Base-by-base conservation (phyloP, 352 stramenopile genomes). In the Pythium periplocum region DNA sequence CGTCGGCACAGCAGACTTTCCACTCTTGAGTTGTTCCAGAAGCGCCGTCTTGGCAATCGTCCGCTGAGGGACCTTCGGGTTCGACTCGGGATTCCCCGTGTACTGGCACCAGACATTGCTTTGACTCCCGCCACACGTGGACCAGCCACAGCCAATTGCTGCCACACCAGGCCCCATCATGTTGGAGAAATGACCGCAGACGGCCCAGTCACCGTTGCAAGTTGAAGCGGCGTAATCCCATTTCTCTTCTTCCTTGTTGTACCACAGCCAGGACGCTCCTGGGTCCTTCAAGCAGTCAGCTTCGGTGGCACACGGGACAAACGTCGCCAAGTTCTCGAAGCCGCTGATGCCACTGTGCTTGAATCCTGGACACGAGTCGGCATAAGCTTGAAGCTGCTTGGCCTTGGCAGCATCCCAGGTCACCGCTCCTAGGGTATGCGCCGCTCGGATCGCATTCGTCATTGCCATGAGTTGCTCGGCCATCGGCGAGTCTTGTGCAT, bases 131-230 rank as follows among this genome's bases (percentile, higher is more conserved):
- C 17, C 17, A 31, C 44, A 48, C 44, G 44, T 30, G 10, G 44
- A 48, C 44, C 44, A 48, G 44, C 44, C 44, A 17, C 44, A 48
- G 10, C 44, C 44, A 31, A 48, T 48, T 9, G 44, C 11, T 31
- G 9, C 26, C 8, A 48, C 44, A 31, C 26, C 26, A 1, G 44
- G 44, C 11, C 44, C 44, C 44, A 48, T 48, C 44, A 31, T 32
- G 26, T 48, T 48, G 26, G 44, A 48, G 44, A 48, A 48, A 31
- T 48, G 44, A 9, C 44, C 44, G 26, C 44, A 48, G 11, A 30
- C 44, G 11, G 26, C 26, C 44, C 44, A 48, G 44, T 48, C 26
- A 8, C 44, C 44, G 10, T 11, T 48, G 44, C 44, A 48, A 9
- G 9, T n/a, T 9, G 9, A 30, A 11, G 7, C 26, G 10, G 11